These are phyloP conservation scores for Terana coerulea DNA, from an alignment of 768 basidiomycete genomes.

Conservation along the genomic window DNA sequence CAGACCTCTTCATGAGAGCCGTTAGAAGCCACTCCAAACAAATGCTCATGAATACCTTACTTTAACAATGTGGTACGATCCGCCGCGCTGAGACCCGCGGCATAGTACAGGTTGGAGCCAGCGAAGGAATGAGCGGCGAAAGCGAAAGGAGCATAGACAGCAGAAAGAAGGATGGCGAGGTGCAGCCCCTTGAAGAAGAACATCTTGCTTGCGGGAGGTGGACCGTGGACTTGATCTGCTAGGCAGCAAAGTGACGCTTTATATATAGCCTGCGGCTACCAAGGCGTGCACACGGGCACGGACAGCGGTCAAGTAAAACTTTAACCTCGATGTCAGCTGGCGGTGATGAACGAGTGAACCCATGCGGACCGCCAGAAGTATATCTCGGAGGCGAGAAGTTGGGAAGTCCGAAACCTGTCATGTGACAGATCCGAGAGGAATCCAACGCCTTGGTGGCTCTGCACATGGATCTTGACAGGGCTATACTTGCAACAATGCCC, in stretches of 20 bases:
- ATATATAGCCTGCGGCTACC: neutral
- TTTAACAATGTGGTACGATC: constrained; percentile 16
- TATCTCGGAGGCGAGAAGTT: no score
- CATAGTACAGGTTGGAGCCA: constrained; percentile 25
- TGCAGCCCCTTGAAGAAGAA: neutral
- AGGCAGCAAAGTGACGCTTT: neutral
- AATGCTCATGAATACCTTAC: constrained; percentile 5
- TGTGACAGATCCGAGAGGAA: no score
- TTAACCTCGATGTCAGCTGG: no score
- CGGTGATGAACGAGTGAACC: no score
- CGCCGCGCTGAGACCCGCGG: constrained; percentile 18
- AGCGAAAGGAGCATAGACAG: neutral
- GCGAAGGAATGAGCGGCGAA: constrained; percentile 19
- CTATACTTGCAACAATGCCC: no score
- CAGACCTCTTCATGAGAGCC: constrained; percentile 10
- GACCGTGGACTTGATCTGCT: neutral
- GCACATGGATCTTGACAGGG: no score
- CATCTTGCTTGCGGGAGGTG: neutral
- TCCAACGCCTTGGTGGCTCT: no score
- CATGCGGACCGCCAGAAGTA: no score
- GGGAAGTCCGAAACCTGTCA: no score
- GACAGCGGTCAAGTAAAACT: neutral
- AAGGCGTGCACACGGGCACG: neutral
- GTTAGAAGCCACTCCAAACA: neutral
- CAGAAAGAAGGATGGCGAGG: neutral